These are phyloP conservation scores for Hericium coralloides DNA, from an alignment of 768 basidiomycete species.

Conservation along the genomic window DNA sequence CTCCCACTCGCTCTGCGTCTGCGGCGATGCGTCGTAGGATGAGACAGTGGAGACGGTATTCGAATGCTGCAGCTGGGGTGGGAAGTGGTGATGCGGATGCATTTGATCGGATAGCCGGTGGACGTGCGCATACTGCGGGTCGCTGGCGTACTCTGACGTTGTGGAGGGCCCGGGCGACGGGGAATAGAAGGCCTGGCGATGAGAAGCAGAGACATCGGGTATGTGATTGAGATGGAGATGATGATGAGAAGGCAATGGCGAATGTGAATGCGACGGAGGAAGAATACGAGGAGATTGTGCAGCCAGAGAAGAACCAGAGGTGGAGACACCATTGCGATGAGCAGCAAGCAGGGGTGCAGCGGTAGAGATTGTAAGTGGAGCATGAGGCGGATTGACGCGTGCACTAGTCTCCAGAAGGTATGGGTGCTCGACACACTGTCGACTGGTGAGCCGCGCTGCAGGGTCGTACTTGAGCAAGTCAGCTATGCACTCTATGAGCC, in stretches of 20 bases:
- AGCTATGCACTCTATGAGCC: slow-evolving; percentile 83
- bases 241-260: background rate
- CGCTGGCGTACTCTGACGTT: slow-evolving; percentile 3
- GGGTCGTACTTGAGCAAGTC: slow-evolving; percentile 93
- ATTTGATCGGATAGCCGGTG: slow-evolving; percentile 1
- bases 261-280: slow-evolving; percentile 5
- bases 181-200: slow-evolving; percentile 13
- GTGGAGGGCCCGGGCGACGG: background rate
- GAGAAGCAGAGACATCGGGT: slow-evolving; percentile 9
- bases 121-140: slow-evolving; percentile 8
- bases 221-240: slow-evolving; percentile 1
- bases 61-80: slow-evolving; percentile 11
- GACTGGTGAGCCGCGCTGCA: slow-evolving; percentile 73
- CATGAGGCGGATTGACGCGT: slow-evolving; percentile 19
- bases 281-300: slow-evolving; percentile 11
- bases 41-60: slow-evolving; percentile 10
- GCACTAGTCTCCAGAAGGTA: slow-evolving; percentile 79
- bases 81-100: slow-evolving; percentile 7
- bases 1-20: slow-evolving; percentile 30
- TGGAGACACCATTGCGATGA: slow-evolving; percentile 16
- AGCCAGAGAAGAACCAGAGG: slow-evolving; percentile 9
- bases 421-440: slow-evolving; percentile 78
- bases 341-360: slow-evolving; percentile 15
- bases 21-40: slow-evolving; percentile 12
- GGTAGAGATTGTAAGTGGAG: slow-evolving; percentile 24